Conservation (phyloP, 1,284 basidiomycete genomes). For the Irpex sp. region DNA sequence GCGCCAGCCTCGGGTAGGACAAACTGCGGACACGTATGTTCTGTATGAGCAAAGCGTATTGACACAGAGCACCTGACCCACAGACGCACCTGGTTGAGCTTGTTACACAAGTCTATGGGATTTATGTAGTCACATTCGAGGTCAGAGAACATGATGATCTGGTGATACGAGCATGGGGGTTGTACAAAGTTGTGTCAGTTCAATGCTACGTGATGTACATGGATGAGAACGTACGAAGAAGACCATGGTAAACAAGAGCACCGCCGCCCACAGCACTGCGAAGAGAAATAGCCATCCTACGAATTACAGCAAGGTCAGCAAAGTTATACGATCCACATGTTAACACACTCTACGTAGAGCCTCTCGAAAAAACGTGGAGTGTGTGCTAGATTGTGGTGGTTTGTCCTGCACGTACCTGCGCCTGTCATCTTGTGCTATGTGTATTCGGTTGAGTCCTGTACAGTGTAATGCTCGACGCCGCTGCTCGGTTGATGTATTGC, state of each 20-base stretch:
- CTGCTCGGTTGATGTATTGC: too few relatives aligned
- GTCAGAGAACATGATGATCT: slow-evolving; percentile 99
- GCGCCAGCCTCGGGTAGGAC: slow-evolving; percentile 95
- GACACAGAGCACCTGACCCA: too few relatives aligned
- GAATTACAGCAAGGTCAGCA: background rate
- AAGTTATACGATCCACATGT: background rate
- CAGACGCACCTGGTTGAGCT: slow-evolving; percentile 87
- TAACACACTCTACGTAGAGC: too few relatives aligned
- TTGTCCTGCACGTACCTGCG: slow-evolving; percentile 7
- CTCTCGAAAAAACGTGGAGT: too few relatives aligned
- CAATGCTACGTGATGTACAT: too few relatives aligned
- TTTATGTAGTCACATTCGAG: slow-evolving; percentile 99
- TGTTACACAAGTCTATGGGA: slow-evolving; percentile 99
- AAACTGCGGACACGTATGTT: slow-evolving; percentile 58
- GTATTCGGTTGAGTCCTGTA: background rate
- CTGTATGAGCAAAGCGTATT: background rate
- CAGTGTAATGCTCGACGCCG: background rate
- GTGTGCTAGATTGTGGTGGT: too few relatives aligned
- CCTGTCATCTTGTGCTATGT: slow-evolving; percentile 8
- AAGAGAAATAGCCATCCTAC: slow-evolving; percentile 94
- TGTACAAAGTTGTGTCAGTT: too few relatives aligned
- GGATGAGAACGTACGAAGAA: slow-evolving; percentile 79
- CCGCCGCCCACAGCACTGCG: slow-evolving; percentile 89
- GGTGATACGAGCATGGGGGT: background rate
- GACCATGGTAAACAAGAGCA: slow-evolving; percentile 94